Percentiles rank a stretch among this genome's conserved stretches.
phyloP scores from a whole-genome alignment of 371 early-diverging fungal genomes.

The Mycotypha africana region DNA sequence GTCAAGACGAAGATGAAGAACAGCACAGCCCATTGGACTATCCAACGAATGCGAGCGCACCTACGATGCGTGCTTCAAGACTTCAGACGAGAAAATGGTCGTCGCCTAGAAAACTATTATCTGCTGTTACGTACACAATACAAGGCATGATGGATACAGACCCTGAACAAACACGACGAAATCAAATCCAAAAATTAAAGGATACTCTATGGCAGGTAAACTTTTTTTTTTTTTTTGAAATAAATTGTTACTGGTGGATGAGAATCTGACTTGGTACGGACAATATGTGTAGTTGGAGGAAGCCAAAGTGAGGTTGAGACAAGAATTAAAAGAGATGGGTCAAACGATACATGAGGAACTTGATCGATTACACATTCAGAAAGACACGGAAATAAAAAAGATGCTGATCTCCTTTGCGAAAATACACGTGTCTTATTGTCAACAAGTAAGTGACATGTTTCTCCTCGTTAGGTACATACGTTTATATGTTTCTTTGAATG shows the following conservation, averaged over 20 bases:
- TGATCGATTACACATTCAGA: slow-evolving; percentile 81
- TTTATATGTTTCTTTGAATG: too few relatives aligned
- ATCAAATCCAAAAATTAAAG: slow-evolving; percentile 72
- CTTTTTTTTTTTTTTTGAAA: too few relatives aligned
- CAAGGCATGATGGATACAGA: slow-evolving; percentile 92
- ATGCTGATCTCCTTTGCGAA: slow-evolving; percentile 73
- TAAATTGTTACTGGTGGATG: not conserved
- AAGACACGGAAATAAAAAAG: slow-evolving; percentile 68
- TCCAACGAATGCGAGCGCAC: slow-evolving; percentile 27
- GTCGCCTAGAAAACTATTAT: slow-evolving; percentile 47
- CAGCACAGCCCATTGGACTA: slow-evolving; percentile 8
- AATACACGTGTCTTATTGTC: too few relatives aligned
- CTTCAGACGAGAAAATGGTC: slow-evolving; percentile 43
- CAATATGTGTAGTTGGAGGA: slow-evolving; percentile 77
- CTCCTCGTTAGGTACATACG: too few relatives aligned
- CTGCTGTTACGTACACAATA: slow-evolving; percentile 59
- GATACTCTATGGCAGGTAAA: slow-evolving; percentile 63
- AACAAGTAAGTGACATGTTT: too few relatives aligned
- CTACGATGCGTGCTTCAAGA: slow-evolving; percentile 28
- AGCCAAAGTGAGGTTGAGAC: slow-evolving; percentile 48
- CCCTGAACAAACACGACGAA: slow-evolving; percentile 81
- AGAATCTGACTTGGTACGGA: too few relatives aligned
- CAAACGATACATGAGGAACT: slow-evolving; percentile 73
- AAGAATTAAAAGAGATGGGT: slow-evolving; percentile 68
- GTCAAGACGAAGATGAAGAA: slow-evolving; percentile 1